A percentile compares a stretch with the other conserved stretches of the same genome.
Conservation (phyloP, 2,329 filamentous ascomycete species). For the Phaeophleospora eucalypticola region DNA sequence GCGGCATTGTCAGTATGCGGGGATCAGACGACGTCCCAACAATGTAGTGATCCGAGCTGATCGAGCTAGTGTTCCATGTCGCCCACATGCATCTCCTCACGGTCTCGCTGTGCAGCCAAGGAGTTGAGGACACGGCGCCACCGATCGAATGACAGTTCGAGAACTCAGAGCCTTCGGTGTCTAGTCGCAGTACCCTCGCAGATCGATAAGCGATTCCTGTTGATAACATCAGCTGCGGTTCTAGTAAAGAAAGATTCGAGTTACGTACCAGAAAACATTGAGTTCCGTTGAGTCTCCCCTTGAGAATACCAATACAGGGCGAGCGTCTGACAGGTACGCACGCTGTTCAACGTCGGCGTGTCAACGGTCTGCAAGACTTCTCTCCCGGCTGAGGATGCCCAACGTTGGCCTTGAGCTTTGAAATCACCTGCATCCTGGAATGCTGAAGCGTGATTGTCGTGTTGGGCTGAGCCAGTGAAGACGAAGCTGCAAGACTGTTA, state of each 20-base stretch:
- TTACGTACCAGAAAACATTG: conserved; percentile 1
- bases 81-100: conserved; percentile 3
- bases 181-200: neutral
- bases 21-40: neutral
- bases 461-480: neutral
- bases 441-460: neutral
- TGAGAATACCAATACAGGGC: conserved; percentile 1
- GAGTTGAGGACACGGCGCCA: too few species aligned
- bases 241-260: neutral
- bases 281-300: neutral
- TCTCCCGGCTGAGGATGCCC: neutral
- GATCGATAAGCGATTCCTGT: neutral
- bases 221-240: neutral
- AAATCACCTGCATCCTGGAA: neutral
- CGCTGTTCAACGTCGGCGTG: neutral
- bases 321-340: conserved; percentile 5
- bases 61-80: neutral
- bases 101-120: conserved; percentile 1
- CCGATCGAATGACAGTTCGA: too few species aligned
- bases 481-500: neutral
- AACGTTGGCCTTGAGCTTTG: neutral
- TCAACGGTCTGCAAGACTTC: conserved; percentile 6
- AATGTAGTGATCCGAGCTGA: conserved; percentile 5
- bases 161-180: too few species aligned
- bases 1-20: neutral